A percentile compares a stretch with the other conserved stretches of the same genome.
These are phyloP conservation scores for Cytospora piceicola DNA, from an alignment of 2,329 filamentous ascomycete species.

Conservation along the genomic window DNA sequence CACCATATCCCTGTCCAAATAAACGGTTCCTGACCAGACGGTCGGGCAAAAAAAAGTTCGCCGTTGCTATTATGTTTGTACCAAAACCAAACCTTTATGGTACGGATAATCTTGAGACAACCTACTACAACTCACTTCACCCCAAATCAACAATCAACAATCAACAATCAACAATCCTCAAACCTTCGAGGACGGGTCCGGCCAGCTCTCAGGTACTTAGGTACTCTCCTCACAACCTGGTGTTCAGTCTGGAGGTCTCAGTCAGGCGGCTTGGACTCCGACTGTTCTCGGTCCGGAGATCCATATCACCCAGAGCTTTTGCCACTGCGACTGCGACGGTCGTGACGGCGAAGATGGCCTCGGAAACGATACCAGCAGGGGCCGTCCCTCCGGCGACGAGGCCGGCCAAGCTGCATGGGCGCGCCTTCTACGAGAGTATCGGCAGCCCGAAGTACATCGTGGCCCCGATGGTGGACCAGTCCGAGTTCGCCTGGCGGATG, in stretches of 20 bases:
- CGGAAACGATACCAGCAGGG: conserved; percentile 21
- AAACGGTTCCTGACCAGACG: conserved; percentile 4
- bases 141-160: neutral
- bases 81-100: neutral
- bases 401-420: conserved; percentile 70
- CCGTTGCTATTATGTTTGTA: neutral
- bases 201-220: neutral
- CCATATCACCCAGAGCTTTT: neutral
- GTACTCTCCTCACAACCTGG: neutral
- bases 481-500: conserved; percentile 97
- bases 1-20: conserved; percentile 11
- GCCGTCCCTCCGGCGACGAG: conserved; percentile 21
- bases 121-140: neutral
- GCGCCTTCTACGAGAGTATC: conserved; percentile 93
- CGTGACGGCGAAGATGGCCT: conserved; percentile 29
- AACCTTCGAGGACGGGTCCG: neutral
- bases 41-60: conserved; percentile 5
- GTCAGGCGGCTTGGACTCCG: conserved; percentile 17
- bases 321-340: conserved; percentile 19
- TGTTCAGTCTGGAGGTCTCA: conserved; percentile 27
- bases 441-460: conserved; percentile 89
- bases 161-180: neutral
- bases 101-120: neutral
- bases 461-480: conserved; percentile 98
- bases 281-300: conserved; percentile 13